Percentiles rank a stretch among this genome's conserved stretches.
Conservation (phyloP, 2,329 filamentous ascomycete genomes). For the Stagonosporopsis rhizophila region DNA sequence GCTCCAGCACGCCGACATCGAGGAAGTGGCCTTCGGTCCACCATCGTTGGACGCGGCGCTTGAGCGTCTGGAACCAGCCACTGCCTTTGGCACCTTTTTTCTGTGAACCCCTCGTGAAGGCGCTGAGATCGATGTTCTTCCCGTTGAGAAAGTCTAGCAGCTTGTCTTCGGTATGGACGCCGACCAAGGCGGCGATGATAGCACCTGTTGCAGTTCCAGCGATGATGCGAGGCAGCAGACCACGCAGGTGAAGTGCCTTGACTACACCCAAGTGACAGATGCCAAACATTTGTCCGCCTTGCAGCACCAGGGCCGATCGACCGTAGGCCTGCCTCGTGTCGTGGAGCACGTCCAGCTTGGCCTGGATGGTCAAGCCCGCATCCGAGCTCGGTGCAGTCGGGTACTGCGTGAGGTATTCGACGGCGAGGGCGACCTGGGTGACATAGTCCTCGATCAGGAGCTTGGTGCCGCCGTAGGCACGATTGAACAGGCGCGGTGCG, state of each 20-base stretch:
- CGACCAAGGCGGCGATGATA: constrained; percentile 85
- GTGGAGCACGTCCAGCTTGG: constrained; percentile 84
- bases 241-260: constrained; percentile 81
- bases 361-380: constrained; percentile 70
- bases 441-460: constrained; percentile 91
- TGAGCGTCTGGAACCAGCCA: constrained; percentile 62
- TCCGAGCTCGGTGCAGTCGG: constrained; percentile 61
- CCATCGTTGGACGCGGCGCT: constrained; percentile 73
- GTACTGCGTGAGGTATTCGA: constrained; percentile 76
- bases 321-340: constrained; percentile 90
- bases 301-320: constrained; percentile 81
- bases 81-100: constrained; percentile 36
- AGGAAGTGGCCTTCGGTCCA: constrained; percentile 81
- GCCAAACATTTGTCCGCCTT: constrained; percentile 91
- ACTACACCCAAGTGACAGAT: constrained; percentile 90
- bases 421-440: constrained; percentile 78
- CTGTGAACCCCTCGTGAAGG: constrained; percentile 65
- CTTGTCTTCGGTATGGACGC: constrained; percentile 86
- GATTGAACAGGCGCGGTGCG: constrained; percentile 79
- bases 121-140: constrained; percentile 80
- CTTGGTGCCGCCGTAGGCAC: constrained; percentile 87
- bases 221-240: constrained; percentile 86
- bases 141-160: constrained; percentile 78
- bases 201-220: constrained; percentile 91
- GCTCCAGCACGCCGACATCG: constrained; percentile 80